A percentile compares a stretch with the other conserved stretches of the same genome.
These are phyloP conservation scores for Cylindrodendrum hubeiense DNA, from an alignment of 2,329 filamentous ascomycete genomes.

Conservation along the genomic window DNA sequence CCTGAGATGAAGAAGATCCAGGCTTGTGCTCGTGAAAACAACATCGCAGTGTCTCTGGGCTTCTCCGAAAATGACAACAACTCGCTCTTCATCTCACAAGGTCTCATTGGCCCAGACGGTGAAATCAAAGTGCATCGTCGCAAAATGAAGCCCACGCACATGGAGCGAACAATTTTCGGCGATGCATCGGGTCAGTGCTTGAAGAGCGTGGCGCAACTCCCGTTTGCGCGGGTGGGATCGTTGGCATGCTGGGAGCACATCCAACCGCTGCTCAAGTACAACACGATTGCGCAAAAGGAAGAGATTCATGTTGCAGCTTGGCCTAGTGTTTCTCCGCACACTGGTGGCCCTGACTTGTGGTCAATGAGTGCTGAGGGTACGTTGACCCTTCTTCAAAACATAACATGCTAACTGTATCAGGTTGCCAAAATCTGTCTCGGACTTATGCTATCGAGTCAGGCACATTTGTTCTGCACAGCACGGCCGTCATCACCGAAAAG, in stretches of 20 bases:
- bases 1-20: constrained; percentile 52
- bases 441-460: constrained; percentile 20
- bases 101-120: constrained; percentile 55
- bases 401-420: not conserved
- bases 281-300: constrained; percentile 53
- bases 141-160: constrained; percentile 65
- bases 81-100: constrained; percentile 58
- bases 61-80: constrained; percentile 54
- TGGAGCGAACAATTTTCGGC: constrained; percentile 62
- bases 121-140: constrained; percentile 53
- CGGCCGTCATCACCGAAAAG: constrained; percentile 6
- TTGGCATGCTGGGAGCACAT: constrained; percentile 63
- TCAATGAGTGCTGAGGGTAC: constrained; percentile 15
- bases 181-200: constrained; percentile 55
- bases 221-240: constrained; percentile 54
- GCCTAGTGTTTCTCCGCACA: constrained; percentile 46
- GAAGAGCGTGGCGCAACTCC: constrained; percentile 50
- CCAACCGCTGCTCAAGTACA: constrained; percentile 61
- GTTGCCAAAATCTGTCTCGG: constrained; percentile 15
- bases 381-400: too few relatives aligned
- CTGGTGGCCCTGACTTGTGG: constrained; percentile 10
- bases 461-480: constrained; percentile 18
- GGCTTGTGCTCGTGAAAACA: constrained; percentile 45
- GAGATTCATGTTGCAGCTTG: constrained; percentile 61
- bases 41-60: constrained; percentile 55